A percentile compares a stretch with the other conserved stretches of the same genome.
Evolutionary conservation across 495 filamentous ascomycete species (phyloP).

Genomic region (Neurospora sp.): DNA sequence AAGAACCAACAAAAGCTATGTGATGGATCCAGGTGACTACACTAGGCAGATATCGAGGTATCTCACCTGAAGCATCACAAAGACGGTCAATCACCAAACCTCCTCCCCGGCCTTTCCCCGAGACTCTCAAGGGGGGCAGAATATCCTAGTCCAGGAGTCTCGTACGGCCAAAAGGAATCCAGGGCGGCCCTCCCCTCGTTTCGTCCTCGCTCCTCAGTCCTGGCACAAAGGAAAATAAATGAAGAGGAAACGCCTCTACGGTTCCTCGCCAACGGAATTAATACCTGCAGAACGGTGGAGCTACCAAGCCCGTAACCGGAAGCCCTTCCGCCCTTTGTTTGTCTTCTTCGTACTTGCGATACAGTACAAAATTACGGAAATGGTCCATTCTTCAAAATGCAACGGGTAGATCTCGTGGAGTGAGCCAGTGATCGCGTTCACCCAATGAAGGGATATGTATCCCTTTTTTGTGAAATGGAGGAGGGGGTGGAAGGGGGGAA

Average conservation of each 20-base stretch:
- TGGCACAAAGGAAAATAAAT: neutral
- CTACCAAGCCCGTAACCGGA: neutral
- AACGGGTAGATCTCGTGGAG: neutral
- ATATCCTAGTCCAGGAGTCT: neutral
- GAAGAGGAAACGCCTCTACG: neutral
- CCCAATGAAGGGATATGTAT: neutral
- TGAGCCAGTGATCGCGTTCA: neutral
- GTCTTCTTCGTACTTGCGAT: neutral
- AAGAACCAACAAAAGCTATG: neutral
- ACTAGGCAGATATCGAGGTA: neutral
- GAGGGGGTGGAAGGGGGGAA: neutral
- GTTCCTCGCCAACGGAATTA: neutral
- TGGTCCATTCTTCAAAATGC: neutral
- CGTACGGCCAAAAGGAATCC: neutral
- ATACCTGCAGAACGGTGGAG: neutral
- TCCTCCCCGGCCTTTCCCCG: neutral
- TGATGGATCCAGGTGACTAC: neutral
- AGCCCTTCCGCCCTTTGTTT: neutral
- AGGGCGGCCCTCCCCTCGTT: neutral
- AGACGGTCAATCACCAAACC: neutral
- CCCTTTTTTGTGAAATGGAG: neutral
- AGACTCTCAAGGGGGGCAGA: neutral
- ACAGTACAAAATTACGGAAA: neutral
- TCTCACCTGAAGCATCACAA: neutral
- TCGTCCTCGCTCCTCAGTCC: neutral